Base-by-base conservation (phyloP, 345 rosid genomes). In the Populus euphratica region DNA sequence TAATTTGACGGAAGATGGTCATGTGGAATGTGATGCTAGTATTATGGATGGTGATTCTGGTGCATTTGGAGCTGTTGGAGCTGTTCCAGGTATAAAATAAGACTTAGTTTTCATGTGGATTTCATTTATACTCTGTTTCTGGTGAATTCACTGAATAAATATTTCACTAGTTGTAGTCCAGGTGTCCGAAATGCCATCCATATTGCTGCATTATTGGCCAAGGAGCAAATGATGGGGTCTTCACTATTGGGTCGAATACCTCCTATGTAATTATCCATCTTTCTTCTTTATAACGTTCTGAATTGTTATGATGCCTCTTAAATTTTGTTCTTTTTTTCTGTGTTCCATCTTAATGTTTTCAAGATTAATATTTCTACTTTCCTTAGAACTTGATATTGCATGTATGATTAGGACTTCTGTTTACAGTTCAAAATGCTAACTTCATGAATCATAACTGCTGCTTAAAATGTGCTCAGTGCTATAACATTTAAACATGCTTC, bases 1-100 rank as follows among this genome's bases (percentile, higher is more conserved):
- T 64, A 96, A 91, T 86, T 84, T 96, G 86, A 96, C 96, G 2
- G 96, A 93, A 84, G 97, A 93, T 76, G 98, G 98, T 13, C 84
- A n/a, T 9, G 94, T 91, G 63, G 99, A 96, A 84, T 92, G 97
- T 78, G 99, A 96, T 85, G 96, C 97, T 35, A 89, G 99, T 86
- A 78, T 92, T 62, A 93, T 93, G 96, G 98, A 96, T 86, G 98
- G 98, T 25, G 80, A 77, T 39, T 91, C 97, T 71, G 97, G 97
- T 16, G 80, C 87, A 54, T 96, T 93, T 82, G 99, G 99, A 76
- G 99, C 96, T 77, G 97, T 96, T 70, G 99, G 97, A 77, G 99
- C 97, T 9, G 97, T 90, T 80, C 92, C 92, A 82, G 97, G 99
- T 96, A 86, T 75, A 68, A 25, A 14, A 17, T 7, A 75, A 13